phyloP scores from a whole-genome alignment of 2,329 filamentous ascomycete genomes.

The Fusarium chlamydosporum region DNA sequence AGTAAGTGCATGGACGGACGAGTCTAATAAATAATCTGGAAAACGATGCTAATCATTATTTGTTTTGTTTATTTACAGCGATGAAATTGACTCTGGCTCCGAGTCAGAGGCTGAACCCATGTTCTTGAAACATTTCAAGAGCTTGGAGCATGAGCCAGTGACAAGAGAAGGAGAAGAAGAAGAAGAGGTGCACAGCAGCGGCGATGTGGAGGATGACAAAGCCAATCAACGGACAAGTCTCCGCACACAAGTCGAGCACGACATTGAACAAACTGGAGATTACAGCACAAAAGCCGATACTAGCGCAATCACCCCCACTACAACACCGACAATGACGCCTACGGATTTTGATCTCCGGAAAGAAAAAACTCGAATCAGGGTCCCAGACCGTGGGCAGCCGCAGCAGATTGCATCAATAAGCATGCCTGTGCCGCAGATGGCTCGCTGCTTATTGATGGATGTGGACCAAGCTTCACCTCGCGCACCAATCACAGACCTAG shows the following conservation, averaged over 20 bases:
- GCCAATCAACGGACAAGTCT: conserved; percentile 27
- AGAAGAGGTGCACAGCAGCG: conserved; percentile 17
- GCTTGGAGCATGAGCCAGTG: conserved; percentile 19
- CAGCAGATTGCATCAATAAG: conserved; percentile 44
- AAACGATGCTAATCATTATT: conserved; percentile 12
- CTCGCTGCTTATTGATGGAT: conserved; percentile 42
- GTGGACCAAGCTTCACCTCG: conserved; percentile 44
- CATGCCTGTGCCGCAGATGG: conserved; percentile 36
- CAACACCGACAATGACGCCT: conserved; percentile 37
- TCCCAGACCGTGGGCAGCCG: conserved; percentile 44
- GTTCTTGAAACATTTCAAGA: conserved; percentile 22
- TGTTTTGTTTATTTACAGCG: conserved; percentile 6
- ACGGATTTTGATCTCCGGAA: conserved; percentile 46
- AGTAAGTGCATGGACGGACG: conserved; percentile 27
- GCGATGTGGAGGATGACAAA: conserved; percentile 20
- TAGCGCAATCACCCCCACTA: conserved; percentile 34
- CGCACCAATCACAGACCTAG: conserved; percentile 46
- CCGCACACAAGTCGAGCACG: conserved; percentile 20
- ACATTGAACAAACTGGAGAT: conserved; percentile 32
- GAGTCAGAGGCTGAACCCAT: not conserved
- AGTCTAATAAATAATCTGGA: not conserved
- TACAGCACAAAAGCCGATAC: conserved; percentile 33
- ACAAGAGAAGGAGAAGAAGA: conserved; percentile 2
- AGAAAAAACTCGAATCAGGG: conserved; percentile 38
- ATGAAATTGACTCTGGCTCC: not conserved